phyloP scores from a whole-genome alignment of 2,329 filamentous ascomycete genomes.

The Juglanconis oblonga region DNA sequence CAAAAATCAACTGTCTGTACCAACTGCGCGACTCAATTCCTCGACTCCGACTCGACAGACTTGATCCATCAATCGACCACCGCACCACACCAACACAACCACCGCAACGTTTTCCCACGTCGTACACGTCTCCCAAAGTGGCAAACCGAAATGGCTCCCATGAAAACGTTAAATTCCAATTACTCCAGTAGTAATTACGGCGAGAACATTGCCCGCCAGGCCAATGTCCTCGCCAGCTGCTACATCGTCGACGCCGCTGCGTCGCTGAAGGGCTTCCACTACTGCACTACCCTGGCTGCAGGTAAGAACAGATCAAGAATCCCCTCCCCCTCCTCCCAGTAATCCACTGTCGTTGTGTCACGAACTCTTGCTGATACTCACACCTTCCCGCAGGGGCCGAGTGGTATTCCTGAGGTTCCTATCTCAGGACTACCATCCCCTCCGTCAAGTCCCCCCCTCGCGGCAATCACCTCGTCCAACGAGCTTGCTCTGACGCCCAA shows the following conservation, averaged over 20 bases:
- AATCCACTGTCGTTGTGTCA: not conserved
- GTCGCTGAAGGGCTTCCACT: slow-evolving; percentile 81
- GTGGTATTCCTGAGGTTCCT: slow-evolving; percentile 94
- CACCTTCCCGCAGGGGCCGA: slow-evolving; percentile 59
- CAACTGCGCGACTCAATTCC: not conserved
- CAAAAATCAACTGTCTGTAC: not conserved
- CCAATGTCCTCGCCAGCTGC: slow-evolving; percentile 85
- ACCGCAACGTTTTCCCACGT: not conserved
- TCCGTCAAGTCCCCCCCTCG: slow-evolving; percentile 85
- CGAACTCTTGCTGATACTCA: not conserved
- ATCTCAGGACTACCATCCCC: slow-evolving; percentile 81
- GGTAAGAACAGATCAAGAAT: slow-evolving; percentile 45
- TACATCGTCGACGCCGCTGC: slow-evolving; percentile 76
- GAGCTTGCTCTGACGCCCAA: slow-evolving; percentile 64
- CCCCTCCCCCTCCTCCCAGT: slow-evolving; percentile 15
- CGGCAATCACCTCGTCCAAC: slow-evolving; percentile 66
- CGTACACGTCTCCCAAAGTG: slow-evolving; percentile 23
- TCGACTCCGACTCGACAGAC: not conserved
- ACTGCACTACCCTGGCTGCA: slow-evolving; percentile 88
- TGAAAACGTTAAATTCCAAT: slow-evolving; percentile 67
- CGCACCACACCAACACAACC: too few relatives aligned
- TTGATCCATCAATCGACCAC: too few relatives aligned
- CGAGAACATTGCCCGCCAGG: slow-evolving; percentile 60
- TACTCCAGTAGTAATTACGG: slow-evolving; percentile 78
- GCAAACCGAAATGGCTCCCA: slow-evolving; percentile 57